These are phyloP conservation scores for Inga laurina DNA, from an alignment of 306 rosid species.

Conservation along the genomic window DNA sequence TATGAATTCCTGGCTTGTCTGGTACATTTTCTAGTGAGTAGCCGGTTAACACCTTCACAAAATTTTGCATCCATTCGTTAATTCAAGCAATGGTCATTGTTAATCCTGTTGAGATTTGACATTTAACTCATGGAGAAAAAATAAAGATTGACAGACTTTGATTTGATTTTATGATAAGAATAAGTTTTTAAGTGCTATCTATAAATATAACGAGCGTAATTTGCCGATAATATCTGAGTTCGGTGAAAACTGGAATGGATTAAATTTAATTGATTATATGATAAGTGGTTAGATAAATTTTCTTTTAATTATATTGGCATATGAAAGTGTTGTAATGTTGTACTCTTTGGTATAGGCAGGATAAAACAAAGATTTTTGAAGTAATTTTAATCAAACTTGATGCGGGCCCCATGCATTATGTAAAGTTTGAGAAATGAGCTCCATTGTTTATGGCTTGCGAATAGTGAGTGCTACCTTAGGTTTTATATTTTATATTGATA, in stretches of 20 bases:
- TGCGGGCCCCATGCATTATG: not conserved
- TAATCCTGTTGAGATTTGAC: not conserved
- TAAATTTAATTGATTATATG: not conserved
- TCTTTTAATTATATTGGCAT: not conserved
- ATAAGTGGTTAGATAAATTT: not conserved
- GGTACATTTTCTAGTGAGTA: slow-evolving; percentile 15
- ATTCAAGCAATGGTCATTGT: not conserved
- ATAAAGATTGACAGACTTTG: not conserved
- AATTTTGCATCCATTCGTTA: not conserved
- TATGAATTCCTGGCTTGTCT: slow-evolving; percentile 5
- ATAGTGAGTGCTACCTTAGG: not conserved
- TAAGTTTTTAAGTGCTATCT: not conserved
- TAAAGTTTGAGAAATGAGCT: not conserved
- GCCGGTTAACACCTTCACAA: not conserved
- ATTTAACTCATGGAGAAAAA: not conserved
- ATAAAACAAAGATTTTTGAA: not conserved
- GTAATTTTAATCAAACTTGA: not conserved
- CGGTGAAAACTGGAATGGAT: not conserved
- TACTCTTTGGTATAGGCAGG: no score
- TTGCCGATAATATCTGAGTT: not conserved
- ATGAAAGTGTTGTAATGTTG: not conserved
- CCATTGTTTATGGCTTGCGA: not conserved
- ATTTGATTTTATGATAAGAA: not conserved
- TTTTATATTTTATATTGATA: no score
- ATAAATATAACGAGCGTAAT: not conserved